Evolutionary conservation across 2,329 filamentous ascomycete genomes (phyloP).

Genomic region (Fonsecaea multimorphosa): DNA sequence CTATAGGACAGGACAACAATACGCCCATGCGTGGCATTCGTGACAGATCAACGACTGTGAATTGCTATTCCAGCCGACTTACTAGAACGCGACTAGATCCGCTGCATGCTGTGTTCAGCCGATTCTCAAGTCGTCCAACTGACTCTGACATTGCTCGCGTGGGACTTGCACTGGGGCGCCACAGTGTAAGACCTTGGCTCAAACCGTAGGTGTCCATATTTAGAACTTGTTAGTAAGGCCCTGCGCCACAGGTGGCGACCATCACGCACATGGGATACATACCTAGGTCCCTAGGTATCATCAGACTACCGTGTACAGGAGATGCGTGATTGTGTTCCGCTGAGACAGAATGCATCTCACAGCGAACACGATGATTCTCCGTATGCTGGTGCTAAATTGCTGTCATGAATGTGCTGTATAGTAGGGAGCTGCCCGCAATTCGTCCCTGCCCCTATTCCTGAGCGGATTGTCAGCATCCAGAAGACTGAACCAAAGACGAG

Average conservation of each 20-base stretch:
- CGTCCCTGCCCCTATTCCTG: neutral
- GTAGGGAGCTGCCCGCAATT: neutral
- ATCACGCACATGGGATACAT: neutral
- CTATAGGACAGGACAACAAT: neutral
- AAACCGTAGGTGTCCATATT: neutral
- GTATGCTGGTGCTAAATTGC: neutral
- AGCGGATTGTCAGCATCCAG: neutral
- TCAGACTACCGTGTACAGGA: neutral
- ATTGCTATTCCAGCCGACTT: neutral
- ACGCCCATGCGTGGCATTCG: neutral
- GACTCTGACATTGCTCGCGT: neutral
- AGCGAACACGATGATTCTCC: neutral
- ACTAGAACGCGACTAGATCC: neutral
- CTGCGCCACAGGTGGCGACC: slow-evolving; percentile 2
- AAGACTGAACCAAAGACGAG: neutral
- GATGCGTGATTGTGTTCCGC: neutral
- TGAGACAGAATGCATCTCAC: neutral
- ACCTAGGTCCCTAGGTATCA: too few species aligned
- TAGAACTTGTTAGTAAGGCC: neutral
- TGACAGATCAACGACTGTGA: neutral
- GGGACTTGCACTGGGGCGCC: neutral
- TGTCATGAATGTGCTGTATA: neutral
- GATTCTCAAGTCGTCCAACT: neutral
- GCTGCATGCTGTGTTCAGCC: neutral
- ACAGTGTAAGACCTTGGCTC: slow-evolving; percentile 2